Evolutionary conservation across 1,284 basidiomycete species (phyloP).

Genomic region (Ganoderma multipileum): DNA sequence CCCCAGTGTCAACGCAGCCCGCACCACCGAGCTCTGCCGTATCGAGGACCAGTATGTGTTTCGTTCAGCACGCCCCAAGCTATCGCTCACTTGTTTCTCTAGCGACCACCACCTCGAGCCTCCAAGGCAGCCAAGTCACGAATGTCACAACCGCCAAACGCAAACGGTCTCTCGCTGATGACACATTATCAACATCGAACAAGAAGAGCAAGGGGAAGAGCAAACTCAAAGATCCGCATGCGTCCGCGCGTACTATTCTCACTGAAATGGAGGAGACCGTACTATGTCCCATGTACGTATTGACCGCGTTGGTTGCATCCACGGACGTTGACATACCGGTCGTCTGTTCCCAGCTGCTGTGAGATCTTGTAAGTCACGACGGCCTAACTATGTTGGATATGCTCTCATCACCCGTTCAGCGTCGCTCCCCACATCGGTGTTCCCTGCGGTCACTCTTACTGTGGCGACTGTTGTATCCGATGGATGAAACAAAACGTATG

Average conservation of each 20-base stretch:
- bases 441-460: constrained; percentile 45
- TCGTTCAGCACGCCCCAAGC: background rate
- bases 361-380: constrained; percentile 40
- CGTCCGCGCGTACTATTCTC: constrained; percentile 32
- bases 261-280: constrained; percentile 40
- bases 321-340: background rate
- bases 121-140: background rate
- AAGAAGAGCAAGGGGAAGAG: constrained; percentile 28
- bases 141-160: constrained; percentile 13
- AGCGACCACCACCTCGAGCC: background rate
- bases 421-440: constrained; percentile 38
- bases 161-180: constrained; percentile 11
- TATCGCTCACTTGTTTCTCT: background rate
- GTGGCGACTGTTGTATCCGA: constrained; percentile 40
- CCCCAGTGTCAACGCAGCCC: background rate
- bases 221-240: constrained; percentile 29
- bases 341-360: constrained; percentile 36
- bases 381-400: no score
- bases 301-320: background rate
- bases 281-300: constrained; percentile 43
- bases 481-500: constrained; percentile 40
- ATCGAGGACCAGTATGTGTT: background rate
- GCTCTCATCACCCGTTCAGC: constrained; percentile 25
- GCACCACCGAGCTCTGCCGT: background rate
- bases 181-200: background rate